Evolutionary conservation across 306 rosid species (phyloP).

Genomic region (Inga leiocalycina): DNA sequence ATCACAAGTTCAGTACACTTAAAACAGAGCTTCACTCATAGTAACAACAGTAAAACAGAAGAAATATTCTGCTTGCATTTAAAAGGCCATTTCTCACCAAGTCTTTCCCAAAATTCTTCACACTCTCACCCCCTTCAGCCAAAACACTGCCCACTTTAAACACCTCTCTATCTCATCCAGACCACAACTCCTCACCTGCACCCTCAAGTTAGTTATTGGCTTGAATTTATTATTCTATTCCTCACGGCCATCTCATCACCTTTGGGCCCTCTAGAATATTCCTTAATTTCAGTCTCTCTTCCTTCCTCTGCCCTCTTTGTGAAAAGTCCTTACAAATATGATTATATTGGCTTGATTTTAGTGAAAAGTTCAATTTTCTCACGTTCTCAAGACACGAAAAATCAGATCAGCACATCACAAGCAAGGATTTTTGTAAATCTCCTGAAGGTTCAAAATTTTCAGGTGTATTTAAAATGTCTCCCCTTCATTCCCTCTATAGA

Average conservation of each 20-base stretch:
- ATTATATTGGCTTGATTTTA: neutral
- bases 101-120: neutral
- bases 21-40: neutral
- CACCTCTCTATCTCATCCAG: neutral
- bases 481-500: conserved; percentile 14
- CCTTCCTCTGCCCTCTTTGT: neutral
- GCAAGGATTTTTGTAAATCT: conserved; percentile 4
- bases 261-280: neutral
- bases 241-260: neutral
- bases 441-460: neutral
- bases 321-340: too few relatives aligned
- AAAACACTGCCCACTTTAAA: neutral
- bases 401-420: conserved; percentile 1
- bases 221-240: neutral
- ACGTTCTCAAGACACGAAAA: neutral
- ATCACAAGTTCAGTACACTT: neutral
- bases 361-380: neutral
- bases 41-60: neutral
- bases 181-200: neutral
- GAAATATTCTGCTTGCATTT: neutral
- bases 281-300: neutral
- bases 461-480: conserved; percentile 5
- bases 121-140: neutral
- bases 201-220: neutral
- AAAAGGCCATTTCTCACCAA: neutral